Conservation (phyloP, 2,329 filamentous ascomycete genomes). For the Fusarium nanum region DNA sequence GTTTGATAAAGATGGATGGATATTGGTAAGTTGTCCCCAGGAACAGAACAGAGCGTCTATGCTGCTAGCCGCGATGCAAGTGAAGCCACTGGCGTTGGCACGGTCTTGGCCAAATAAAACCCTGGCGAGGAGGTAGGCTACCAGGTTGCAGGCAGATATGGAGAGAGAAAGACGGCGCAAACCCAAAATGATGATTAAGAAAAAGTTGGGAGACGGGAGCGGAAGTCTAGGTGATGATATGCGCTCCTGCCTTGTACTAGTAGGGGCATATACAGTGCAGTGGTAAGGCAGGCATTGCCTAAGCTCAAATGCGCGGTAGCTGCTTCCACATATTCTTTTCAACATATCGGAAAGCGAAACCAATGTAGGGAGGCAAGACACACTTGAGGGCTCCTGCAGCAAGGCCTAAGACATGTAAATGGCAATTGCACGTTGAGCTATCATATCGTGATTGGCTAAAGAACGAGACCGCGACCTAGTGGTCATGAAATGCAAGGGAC, state of each 20-base stretch:
- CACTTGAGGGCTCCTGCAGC: slow-evolving; percentile 17
- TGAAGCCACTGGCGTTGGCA: background rate
- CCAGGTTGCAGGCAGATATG: slow-evolving; percentile 5
- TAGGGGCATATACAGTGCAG: background rate
- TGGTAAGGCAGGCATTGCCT: background rate
- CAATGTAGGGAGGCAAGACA: slow-evolving; percentile 18
- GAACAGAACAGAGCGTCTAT: background rate
- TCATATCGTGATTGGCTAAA: slow-evolving; percentile 27
- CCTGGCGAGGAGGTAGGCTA: background rate
- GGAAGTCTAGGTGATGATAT: background rate
- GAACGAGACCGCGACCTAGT: slow-evolving; percentile 21
- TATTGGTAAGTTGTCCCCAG: background rate
- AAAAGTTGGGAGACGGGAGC: slow-evolving; percentile 6
- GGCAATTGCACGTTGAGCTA: slow-evolving; percentile 18
- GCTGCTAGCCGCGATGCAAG: background rate
- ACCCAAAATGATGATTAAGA: slow-evolving; percentile 6
- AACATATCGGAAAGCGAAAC: slow-evolving; percentile 11
- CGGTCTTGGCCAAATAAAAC: background rate
- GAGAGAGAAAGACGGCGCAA: background rate
- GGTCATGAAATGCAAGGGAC: slow-evolving; percentile 37
- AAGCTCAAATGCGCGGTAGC: background rate
- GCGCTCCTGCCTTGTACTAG: background rate
- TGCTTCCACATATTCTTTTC: background rate
- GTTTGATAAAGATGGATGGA: background rate
- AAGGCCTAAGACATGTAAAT: background rate